Conservation (phyloP, 345 rosid genomes). For the Populus alba region DNA sequence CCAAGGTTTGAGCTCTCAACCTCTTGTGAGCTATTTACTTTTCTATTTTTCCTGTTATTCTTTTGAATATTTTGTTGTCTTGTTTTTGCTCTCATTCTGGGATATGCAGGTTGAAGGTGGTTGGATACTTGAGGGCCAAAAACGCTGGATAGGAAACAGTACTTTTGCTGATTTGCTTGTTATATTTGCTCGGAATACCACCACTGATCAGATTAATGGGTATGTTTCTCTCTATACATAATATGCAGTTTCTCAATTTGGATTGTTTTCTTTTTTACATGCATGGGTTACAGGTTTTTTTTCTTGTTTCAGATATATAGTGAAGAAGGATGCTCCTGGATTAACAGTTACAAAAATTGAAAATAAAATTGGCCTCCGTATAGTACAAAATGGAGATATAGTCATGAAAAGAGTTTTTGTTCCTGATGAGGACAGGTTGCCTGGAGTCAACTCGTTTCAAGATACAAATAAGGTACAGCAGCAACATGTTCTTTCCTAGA, state of each 20-base stretch:
- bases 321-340: conserved; percentile 92
- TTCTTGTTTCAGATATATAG: conserved; percentile 60
- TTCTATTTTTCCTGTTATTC: conserved; percentile 1
- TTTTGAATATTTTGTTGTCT: conserved; percentile 7
- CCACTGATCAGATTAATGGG: conserved; percentile 92
- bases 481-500: conserved; percentile 4
- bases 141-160: conserved; percentile 98
- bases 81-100: conserved; percentile 7
- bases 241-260: not conserved
- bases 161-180: conserved; percentile 90
- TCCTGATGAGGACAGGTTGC: conserved; percentile 80
- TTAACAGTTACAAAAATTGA: conserved; percentile 75
- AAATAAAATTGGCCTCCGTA: conserved; percentile 90
- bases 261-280: not conserved
- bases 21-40: not conserved
- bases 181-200: conserved; percentile 72
- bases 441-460: conserved; percentile 85
- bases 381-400: conserved; percentile 97
- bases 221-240: conserved; percentile 20
- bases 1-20: conserved; percentile 51
- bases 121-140: conserved; percentile 86
- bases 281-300: not conserved
- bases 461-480: conserved; percentile 79
- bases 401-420: conserved; percentile 70
- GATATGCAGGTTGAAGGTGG: conserved; percentile 74